Evolutionary conservation across 2,329 filamentous ascomycete species (phyloP).

Genomic region (Colletotrichum somersetense): DNA sequence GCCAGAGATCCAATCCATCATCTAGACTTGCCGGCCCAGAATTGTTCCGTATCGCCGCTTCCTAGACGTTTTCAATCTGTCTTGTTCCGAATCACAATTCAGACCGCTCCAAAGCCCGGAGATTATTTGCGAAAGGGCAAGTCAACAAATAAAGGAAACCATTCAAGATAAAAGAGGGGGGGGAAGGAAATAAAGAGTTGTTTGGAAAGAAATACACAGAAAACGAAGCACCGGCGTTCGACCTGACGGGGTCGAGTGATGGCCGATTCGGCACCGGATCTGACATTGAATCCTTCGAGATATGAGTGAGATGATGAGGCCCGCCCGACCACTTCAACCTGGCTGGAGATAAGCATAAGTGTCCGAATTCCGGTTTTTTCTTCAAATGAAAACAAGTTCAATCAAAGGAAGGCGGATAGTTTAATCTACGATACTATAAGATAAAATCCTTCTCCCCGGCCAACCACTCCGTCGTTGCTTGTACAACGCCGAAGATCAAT

Average conservation of each 20-base stretch:
- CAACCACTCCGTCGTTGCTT: not conserved
- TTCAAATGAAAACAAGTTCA: not conserved
- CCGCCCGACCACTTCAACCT: not conserved
- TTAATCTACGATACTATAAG: not conserved
- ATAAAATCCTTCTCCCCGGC: not conserved
- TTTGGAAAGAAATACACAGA: not conserved
- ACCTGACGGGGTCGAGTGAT: not conserved
- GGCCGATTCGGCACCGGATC: conserved; percentile 13
- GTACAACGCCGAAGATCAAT: too few species aligned
- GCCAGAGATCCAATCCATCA: not conserved
- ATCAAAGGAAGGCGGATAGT: not conserved
- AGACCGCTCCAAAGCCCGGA: not conserved
- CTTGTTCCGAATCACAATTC: not conserved
- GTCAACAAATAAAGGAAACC: not conserved
- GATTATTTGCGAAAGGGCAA: not conserved
- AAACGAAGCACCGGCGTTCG: not conserved
- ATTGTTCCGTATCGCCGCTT: not conserved
- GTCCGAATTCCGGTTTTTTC: not conserved
- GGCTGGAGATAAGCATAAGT: conserved; percentile 8
- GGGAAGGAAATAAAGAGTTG: not conserved
- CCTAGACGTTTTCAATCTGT: not conserved
- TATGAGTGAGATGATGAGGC: not conserved
- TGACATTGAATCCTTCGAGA: not conserved
- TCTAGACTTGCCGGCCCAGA: not conserved
- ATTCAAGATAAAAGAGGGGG: too few species aligned